These are phyloP conservation scores for Hymenotorrendiella dingleyae DNA, from an alignment of 2,329 filamentous ascomycete genomes.

Conservation along the genomic window DNA sequence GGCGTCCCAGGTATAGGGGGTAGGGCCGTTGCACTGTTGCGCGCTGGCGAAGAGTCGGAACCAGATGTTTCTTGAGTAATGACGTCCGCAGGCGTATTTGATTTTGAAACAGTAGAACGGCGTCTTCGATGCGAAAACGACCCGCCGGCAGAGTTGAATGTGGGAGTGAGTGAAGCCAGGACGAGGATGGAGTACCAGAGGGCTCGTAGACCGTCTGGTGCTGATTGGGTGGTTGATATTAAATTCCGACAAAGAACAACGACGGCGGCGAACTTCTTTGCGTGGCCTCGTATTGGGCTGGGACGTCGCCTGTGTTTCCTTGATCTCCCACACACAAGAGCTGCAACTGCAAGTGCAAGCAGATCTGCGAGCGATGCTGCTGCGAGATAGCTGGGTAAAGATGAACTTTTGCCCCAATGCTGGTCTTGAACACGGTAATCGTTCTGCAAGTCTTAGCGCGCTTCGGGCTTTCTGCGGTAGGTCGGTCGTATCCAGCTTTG, in stretches of 20 bases:
- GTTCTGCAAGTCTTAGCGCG: too few relatives aligned
- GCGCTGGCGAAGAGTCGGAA: constrained; percentile 13
- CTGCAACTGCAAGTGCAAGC: too few relatives aligned
- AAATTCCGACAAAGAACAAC: background rate
- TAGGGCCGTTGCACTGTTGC: constrained; percentile 17
- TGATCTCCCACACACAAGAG: too few relatives aligned
- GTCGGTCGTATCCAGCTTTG: too few relatives aligned
- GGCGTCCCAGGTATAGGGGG: constrained; percentile 42
- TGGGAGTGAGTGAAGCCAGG: constrained; percentile 46
- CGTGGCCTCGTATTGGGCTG: background rate
- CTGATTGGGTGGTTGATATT: background rate
- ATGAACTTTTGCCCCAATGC: too few relatives aligned
- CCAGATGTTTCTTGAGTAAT: constrained; percentile 18
- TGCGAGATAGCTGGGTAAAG: too few relatives aligned
- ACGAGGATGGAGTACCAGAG: constrained; percentile 32
- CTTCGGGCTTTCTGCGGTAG: too few relatives aligned
- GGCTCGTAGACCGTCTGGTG: constrained; percentile 26
- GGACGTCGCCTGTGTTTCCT: too few relatives aligned
- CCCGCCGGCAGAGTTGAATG: constrained; percentile 40
- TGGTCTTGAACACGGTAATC: too few relatives aligned
- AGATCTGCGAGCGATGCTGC: too few relatives aligned
- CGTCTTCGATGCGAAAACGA: constrained; percentile 29
- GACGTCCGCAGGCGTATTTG: constrained; percentile 19
- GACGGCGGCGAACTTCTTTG: background rate
- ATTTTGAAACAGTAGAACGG: constrained; percentile 30